phyloP scores from a whole-genome alignment of 2,329 filamentous ascomycete genomes.

The Aspergillus vadensis region DNA sequence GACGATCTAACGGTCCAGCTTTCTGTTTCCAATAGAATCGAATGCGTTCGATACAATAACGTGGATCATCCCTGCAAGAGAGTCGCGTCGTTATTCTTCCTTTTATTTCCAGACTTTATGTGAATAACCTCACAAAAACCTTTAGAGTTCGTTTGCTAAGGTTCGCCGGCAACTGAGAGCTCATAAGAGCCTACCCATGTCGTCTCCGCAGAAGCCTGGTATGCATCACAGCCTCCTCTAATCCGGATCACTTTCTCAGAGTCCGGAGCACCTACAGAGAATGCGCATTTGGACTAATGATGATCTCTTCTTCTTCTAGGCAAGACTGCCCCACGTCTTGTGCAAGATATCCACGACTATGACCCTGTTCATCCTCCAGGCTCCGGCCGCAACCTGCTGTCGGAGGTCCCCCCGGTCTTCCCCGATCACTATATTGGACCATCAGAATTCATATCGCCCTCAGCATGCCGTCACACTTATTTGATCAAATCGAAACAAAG shows the following conservation, averaged over 20 bases:
- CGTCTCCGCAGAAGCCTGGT: conserved; percentile 37
- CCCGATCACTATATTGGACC: conserved; percentile 36
- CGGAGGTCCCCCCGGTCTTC: conserved; percentile 59
- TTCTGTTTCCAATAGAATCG: conserved; percentile 8
- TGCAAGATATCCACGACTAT: conserved; percentile 49
- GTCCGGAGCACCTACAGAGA: background rate
- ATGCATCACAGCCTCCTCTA: conserved; percentile 11
- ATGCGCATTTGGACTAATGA: conserved; percentile 8
- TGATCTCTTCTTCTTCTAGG: conserved; percentile 35
- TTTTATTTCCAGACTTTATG: conserved; percentile 12
- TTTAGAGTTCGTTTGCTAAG: conserved; percentile 6
- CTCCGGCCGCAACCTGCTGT: conserved; percentile 58
- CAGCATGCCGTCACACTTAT: conserved; percentile 62
- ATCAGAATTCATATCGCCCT: conserved; percentile 39
- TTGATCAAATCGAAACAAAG: conserved; percentile 60
- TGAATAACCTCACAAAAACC: conserved; percentile 3
- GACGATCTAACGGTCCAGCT: conserved; percentile 2
- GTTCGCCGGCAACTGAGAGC: conserved; percentile 17
- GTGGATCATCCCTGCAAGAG: background rate
- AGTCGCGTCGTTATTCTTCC: background rate
- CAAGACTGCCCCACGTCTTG: conserved; percentile 54
- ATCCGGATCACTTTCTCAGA: too few relatives aligned
- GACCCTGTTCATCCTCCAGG: conserved; percentile 46
- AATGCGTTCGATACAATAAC: conserved; percentile 9
- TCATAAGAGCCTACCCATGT: conserved; percentile 31